Base-by-base conservation (phyloP, 2,329 filamentous ascomycete species). In the Diaporthe humulicola region DNA sequence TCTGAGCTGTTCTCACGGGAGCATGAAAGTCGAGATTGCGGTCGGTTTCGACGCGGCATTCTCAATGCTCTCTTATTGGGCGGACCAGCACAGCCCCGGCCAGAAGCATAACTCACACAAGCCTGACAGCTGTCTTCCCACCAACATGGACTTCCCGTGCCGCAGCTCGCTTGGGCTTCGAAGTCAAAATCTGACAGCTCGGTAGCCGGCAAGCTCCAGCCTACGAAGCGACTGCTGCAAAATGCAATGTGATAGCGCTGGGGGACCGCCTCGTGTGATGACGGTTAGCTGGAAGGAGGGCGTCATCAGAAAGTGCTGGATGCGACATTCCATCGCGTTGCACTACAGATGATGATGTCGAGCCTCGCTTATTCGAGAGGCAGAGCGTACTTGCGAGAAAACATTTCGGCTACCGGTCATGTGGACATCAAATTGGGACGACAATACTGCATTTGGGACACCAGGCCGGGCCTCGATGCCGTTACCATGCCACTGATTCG, bases 361-460 rank as follows among this genome's bases (percentile, higher is more conserved):
- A 64, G 57, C 19, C 70, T 72, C 48, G 60, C 57, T 30, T 64
- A 30, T 40, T 54, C 14, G 25, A 33, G 30, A 38, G 48, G 45
- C 9, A 9, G 22, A 36, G 48, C 48, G 30, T 8, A 40, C n/a
- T 50, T 25, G 57, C 48, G 40, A 64, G 60, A 48, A 40, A 48
- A 60, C 25, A 64, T 40, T 45, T 4, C 48, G 56, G 56, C 45
- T 40, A 69, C 14, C 54, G 28, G 38, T 38, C 72, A 72, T 69
- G 74, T 76, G 67, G 74, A 60, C 74, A 70, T 52, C 56, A 61
- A 61, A 33, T 74, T 57, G 70, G 69, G 52, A 60, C 38, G 48
- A 17, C 52, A 67, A 60, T 36, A 42, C 74, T 71, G 58, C 40
- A 70, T 28, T 61, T 40, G 64, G 67, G 50, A 74, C n/a, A 33